phyloP scores from a whole-genome alignment of 371 early-diverging fungal genomes.

The Mucor lusitanicus region DNA sequence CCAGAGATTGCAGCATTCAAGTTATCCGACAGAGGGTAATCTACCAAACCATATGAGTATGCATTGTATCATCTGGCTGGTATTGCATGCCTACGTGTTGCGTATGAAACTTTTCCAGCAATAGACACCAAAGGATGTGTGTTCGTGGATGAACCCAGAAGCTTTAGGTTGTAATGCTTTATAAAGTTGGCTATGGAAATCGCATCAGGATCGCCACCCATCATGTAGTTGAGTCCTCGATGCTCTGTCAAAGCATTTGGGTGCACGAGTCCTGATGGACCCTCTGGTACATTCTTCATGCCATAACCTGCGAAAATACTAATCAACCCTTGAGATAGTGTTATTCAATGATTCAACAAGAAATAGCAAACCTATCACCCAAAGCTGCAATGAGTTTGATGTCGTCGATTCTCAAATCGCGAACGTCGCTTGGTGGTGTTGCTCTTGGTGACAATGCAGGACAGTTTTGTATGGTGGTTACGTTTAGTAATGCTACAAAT shows the following conservation, averaged over 20 bases:
- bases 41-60: conserved; percentile 3
- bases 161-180: conserved; percentile 22
- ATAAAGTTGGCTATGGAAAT: conserved; percentile 31
- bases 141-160: conserved; percentile 28
- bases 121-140: conserved; percentile 9
- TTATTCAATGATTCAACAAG: neutral
- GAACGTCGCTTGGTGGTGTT: conserved; percentile 17
- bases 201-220: conserved; percentile 32
- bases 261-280: conserved; percentile 3
- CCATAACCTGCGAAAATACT: conserved; percentile 28
- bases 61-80: neutral
- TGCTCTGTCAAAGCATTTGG: conserved; percentile 13
- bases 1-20: conserved; percentile 38
- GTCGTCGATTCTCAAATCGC: conserved; percentile 30
- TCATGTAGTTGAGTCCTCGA: conserved; percentile 36
- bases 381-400: conserved; percentile 27
- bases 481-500: conserved; percentile 1
- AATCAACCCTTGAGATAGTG: neutral
- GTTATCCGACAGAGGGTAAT: conserved; percentile 17
- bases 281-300: conserved; percentile 10
- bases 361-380: conserved; percentile 26
- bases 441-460: conserved; percentile 16
- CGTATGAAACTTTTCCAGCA: neutral
- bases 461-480: conserved; percentile 16
- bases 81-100: neutral